Evolutionary conservation across 106 monocot species (phyloP), one percentile per base, ranked within the genome.

Genomic region (Dioscorea zingiberensis): DNA sequence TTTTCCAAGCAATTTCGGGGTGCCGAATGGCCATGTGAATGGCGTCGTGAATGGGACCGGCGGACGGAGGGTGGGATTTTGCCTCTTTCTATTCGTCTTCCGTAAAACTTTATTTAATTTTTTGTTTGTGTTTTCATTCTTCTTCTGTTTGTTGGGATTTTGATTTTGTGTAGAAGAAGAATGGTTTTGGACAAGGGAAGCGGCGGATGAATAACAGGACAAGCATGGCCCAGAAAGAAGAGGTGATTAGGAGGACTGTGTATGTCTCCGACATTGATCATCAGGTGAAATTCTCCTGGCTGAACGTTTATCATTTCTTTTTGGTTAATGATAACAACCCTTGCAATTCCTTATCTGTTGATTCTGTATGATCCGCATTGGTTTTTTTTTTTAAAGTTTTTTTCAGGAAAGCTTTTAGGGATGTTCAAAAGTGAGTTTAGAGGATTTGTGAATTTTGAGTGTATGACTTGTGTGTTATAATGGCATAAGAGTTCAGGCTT

Each of bases 251-350:
- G 58, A 69, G 57, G 59, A 69, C 69, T 6, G 69, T 69, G 16
- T 69, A 69, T 47, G 69, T 69, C 1, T 69, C 69, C 3, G 69
- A 69, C 45, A 69, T 69, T 27, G 69, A 69, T 58, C 69, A 69
- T 3, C 69, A 59, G 58, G 68, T 68, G 32, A 49, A 25, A 25
- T 48, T 12, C 10, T 48, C 26, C 49, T 48, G 21, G 13, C 27
- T 66, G 10, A 12, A 10, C 3, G 10, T 38, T 38, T 38, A 38
- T 38, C 38, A 38, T 6, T 38, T 38, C 38, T 6, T 38, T 38
- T n/a, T n/a, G n/a, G n/a, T n/a, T n/a, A n/a, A n/a, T n/a, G n/a
- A n/a, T n/a, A n/a, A n/a, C n/a, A n/a, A n/a, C n/a, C n/a, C n/a
- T n/a, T n/a, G n/a, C n/a, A n/a, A n/a, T n/a, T n/a, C n/a, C n/a